phyloP scores from a whole-genome alignment of 768 basidiomycete species.

The Kwoniella europaea region DNA sequence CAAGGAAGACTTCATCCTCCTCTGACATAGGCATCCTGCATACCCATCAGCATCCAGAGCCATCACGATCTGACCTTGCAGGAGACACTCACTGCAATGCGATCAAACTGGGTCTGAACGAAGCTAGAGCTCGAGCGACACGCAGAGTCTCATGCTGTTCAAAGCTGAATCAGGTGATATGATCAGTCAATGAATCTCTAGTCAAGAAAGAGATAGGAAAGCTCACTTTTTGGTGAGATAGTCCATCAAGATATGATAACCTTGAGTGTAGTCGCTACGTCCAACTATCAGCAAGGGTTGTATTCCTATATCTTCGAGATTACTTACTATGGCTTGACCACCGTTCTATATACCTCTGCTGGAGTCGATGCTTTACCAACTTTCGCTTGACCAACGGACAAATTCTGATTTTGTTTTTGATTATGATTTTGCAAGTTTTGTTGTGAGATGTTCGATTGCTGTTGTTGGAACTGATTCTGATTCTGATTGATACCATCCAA shows the following conservation, averaged over 20 bases:
- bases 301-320: background rate
- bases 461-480: background rate
- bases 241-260: constrained; percentile 96
- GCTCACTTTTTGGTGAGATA: constrained; percentile 73
- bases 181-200: background rate
- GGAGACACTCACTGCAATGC: constrained; percentile 69
- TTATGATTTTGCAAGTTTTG: background rate
- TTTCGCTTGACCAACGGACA: background rate
- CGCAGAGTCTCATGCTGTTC: constrained; percentile 95
- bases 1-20: constrained; percentile 95
- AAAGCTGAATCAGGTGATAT: constrained; percentile 65
- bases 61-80: background rate
- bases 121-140: constrained; percentile 90
- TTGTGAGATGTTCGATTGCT: background rate
- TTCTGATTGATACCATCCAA: constrained; percentile 15
- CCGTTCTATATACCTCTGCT: constrained; percentile 68
- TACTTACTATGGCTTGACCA: constrained; percentile 69
- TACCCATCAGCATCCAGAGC: background rate
- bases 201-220: constrained; percentile 11
- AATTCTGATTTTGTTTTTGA: constrained; percentile 2
- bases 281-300: constrained; percentile 9
- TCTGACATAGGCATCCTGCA: constrained; percentile 84
- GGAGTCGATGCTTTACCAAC: constrained; percentile 34
- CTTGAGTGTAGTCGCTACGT: constrained; percentile 81
- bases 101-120: constrained; percentile 94